Evolutionary conservation across 2,329 filamentous ascomycete genomes (phyloP).

Genomic region (Raffaelea albimanens): DNA sequence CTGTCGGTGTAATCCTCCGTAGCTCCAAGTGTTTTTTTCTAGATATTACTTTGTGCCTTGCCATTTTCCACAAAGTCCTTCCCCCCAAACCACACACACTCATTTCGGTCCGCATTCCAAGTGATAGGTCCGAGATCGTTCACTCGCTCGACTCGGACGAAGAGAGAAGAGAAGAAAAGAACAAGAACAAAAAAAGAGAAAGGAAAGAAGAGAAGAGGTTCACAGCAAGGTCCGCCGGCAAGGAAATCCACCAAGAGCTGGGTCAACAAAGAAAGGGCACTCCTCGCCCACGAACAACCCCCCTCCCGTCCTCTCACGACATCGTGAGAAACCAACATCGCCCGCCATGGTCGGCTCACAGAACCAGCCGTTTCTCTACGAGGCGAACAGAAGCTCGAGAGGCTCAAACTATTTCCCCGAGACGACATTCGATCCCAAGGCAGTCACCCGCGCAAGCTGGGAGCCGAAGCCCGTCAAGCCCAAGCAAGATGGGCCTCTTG

Average conservation of each 20-base stretch:
- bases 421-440: slow-evolving; percentile 74
- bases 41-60: too few species aligned
- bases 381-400: slow-evolving; percentile 31
- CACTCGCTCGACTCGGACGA: slow-evolving; percentile 6
- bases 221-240: slow-evolving; percentile 23
- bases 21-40: too few species aligned
- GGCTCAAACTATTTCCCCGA: slow-evolving; percentile 41
- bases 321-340: neutral
- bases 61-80: too few species aligned
- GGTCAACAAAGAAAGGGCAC: neutral
- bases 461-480: slow-evolving; percentile 50
- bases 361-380: slow-evolving; percentile 63
- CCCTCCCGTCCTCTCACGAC: neutral
- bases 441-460: slow-evolving; percentile 71
- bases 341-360: slow-evolving; percentile 22
- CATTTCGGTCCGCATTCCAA: too few species aligned
- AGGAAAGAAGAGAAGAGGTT: neutral
- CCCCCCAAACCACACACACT: too few species aligned
- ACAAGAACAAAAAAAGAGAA: neutral
- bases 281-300: neutral
- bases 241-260: slow-evolving; percentile 22
- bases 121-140: too few species aligned
- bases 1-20: too few species aligned
- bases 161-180: slow-evolving; percentile 29
- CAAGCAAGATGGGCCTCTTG: slow-evolving; percentile 63